Percentiles rank a stretch among this genome's conserved stretches.
phyloP scores from a whole-genome alignment of 2,329 filamentous ascomycete genomes.

The Aspergillus costaricaensis region DNA sequence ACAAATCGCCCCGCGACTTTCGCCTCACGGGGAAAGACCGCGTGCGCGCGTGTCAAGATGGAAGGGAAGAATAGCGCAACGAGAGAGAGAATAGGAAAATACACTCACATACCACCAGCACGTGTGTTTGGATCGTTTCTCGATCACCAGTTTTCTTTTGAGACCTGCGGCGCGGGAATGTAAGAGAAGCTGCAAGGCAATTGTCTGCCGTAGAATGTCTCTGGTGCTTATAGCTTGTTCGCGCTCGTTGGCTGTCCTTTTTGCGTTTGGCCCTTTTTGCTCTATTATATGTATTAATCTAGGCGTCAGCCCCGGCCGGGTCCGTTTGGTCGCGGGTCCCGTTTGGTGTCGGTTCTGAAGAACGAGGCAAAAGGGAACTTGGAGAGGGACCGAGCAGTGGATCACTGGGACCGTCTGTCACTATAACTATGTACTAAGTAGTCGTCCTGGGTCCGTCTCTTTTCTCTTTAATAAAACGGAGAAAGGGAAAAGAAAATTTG shows the following conservation, averaged over 20 bases:
- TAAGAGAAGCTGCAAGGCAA: constrained; percentile 27
- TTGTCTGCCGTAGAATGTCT: constrained; percentile 20
- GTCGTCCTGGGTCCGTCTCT: constrained; percentile 9
- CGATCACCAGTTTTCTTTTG: constrained; percentile 16
- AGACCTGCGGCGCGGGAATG: constrained; percentile 24
- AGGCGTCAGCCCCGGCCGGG: constrained; percentile 9
- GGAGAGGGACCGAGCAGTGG: constrained; percentile 12
- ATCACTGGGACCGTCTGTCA: constrained; percentile 19
- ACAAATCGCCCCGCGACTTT: background rate
- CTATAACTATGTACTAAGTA: constrained; percentile 19
- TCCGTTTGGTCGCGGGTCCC: constrained; percentile 14
- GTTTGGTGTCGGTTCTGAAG: constrained; percentile 13
- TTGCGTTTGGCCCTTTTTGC: constrained; percentile 1
- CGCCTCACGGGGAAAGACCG: background rate
- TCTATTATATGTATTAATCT: constrained; percentile 2
- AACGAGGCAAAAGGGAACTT: constrained; percentile 10
- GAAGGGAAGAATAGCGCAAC: constrained; percentile 8
- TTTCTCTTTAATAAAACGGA: constrained; percentile 15
- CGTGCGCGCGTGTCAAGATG: background rate
- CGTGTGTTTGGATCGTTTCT: constrained; percentile 18
- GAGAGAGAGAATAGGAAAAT: constrained; percentile 11
- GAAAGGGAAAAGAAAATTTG: constrained; percentile 11
- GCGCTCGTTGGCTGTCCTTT: background rate
- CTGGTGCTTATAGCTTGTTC: constrained; percentile 16
- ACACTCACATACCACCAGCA: constrained; percentile 24